Conservation (phyloP, 805 yeast genomes). For the Wickerhamomyces strasburgensis region DNA sequence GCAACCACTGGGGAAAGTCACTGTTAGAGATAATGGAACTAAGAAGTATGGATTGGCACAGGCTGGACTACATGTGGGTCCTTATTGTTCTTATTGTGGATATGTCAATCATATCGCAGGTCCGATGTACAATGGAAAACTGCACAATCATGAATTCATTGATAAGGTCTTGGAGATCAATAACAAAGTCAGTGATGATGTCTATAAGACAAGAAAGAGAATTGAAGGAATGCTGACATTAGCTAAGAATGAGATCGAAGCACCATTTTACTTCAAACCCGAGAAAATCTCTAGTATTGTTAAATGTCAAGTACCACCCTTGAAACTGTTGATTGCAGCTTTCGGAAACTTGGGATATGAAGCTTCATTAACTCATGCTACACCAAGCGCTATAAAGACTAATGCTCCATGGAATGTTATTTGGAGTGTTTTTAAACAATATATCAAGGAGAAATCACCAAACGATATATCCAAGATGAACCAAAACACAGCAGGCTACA, state of each 20-base stretch:
- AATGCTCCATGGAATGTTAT: constrained; percentile 80
- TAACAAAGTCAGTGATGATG: constrained; percentile 42
- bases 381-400: constrained; percentile 81
- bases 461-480: constrained; percentile 28
- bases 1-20: constrained; percentile 71
- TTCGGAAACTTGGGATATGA: constrained; percentile 77
- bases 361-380: constrained; percentile 86
- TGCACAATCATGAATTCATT: constrained; percentile 70
- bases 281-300: constrained; percentile 69
- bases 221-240: constrained; percentile 90
- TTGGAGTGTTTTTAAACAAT: constrained; percentile 67
- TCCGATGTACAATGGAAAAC: constrained; percentile 89
- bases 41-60: constrained; percentile 58
- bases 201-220: constrained; percentile 76
- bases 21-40: constrained; percentile 36
- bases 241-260: constrained; percentile 65
- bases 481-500: constrained; percentile 52
- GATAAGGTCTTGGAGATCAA: constrained; percentile 56
- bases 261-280: constrained; percentile 82
- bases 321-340: constrained; percentile 68
- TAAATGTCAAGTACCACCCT: constrained; percentile 80
- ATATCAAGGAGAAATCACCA: constrained; percentile 44
- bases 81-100: constrained; percentile 66
- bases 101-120: constrained; percentile 77
- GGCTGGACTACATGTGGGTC: constrained; percentile 52